These are phyloP conservation scores for Tylopilus vinaceipallidus DNA, from an alignment of 768 basidiomycete species.

Conservation along the genomic window DNA sequence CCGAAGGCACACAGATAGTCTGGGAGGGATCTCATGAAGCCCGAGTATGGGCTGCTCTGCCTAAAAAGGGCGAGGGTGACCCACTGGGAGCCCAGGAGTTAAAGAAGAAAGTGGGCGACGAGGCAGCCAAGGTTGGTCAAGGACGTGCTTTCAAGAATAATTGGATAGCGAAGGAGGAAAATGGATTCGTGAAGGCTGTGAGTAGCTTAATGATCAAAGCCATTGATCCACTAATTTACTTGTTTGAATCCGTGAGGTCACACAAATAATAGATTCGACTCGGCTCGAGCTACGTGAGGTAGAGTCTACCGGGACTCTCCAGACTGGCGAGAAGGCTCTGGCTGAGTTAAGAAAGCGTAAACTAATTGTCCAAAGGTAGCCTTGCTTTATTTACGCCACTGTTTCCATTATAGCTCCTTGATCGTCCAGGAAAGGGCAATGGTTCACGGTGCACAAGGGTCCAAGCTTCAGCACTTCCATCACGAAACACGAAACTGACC, in stretches of 20 bases:
- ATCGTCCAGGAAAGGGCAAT: constrained; percentile 80
- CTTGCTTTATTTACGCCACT: background rate
- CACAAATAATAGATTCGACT: constrained; percentile 70
- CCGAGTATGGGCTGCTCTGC: constrained; percentile 86
- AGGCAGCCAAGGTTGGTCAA: constrained; percentile 91
- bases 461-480: constrained; percentile 84
- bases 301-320: constrained; percentile 65
- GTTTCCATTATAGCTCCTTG: constrained; percentile 2
- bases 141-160: constrained; percentile 94
- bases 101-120: constrained; percentile 77
- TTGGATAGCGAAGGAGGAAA: constrained; percentile 92
- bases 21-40: constrained; percentile 91
- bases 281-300: constrained; percentile 74
- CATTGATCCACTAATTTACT: background rate
- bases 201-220: constrained; percentile 29
- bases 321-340: constrained; percentile 75
- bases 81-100: constrained; percentile 68
- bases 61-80: constrained; percentile 62
- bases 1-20: constrained; percentile 81
- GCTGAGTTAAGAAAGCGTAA: constrained; percentile 92
- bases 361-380: constrained; percentile 77
- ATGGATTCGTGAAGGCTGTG: constrained; percentile 83
- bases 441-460: constrained; percentile 90
- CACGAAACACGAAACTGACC: constrained; percentile 91
- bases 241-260: constrained; percentile 42